phyloP scores from a whole-genome alignment of 139 green algal genomes.

The Trebouxia sp. region DNA sequence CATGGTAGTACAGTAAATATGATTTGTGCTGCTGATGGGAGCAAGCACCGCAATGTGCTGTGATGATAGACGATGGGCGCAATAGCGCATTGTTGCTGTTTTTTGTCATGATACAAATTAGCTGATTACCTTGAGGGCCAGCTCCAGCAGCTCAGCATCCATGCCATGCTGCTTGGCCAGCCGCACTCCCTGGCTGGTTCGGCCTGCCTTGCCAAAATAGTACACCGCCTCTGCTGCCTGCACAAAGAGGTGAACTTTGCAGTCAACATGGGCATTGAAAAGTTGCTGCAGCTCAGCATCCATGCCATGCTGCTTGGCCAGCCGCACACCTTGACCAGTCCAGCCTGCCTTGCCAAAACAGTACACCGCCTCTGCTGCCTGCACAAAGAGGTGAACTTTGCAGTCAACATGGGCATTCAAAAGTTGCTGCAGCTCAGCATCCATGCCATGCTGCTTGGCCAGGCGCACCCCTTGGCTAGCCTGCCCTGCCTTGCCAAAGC shows the following conservation, averaged over 20 bases:
- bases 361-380: constrained; percentile 38
- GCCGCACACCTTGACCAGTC: not conserved
- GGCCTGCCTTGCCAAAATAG: constrained; percentile 37
- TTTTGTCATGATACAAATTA: not conserved
- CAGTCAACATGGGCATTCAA: too few species aligned
- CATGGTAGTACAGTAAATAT: too few species aligned
- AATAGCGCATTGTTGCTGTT: too few species aligned
- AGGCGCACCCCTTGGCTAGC: not conserved
- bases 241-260: not conserved
- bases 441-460: not conserved
- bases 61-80: too few species aligned
- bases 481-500: constrained; percentile 34
- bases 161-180: constrained; percentile 44
- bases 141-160: constrained; percentile 49
- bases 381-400: not conserved
- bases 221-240: constrained; percentile 37
- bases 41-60: too few species aligned
- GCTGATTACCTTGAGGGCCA: constrained; percentile 39
- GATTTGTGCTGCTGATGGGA: too few species aligned
- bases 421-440: too few species aligned
- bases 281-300: too few species aligned
- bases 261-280: too few species aligned
- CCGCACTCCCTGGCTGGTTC: constrained; percentile 43
- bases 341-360: constrained; percentile 37
- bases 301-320: not conserved